Percentiles rank a stretch among this genome's conserved stretches.
phyloP scores from a whole-genome alignment of 2,329 filamentous ascomycete species.

The Penicillium verrucosum region DNA sequence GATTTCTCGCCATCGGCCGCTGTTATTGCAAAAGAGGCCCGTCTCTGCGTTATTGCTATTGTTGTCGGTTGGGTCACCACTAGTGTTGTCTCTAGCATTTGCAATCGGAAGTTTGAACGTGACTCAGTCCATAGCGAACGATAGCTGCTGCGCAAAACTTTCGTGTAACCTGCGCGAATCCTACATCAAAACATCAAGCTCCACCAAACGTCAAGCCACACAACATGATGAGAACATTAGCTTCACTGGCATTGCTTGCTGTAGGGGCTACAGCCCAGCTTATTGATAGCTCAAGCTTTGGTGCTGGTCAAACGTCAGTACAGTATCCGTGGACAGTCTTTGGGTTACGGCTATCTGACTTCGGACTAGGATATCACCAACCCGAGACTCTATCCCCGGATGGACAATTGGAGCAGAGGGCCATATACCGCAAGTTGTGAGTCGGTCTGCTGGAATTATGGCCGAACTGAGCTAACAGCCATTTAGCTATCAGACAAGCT shows the following conservation, averaged over 20 bases:
- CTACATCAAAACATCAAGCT: not conserved
- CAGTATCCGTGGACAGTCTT: not conserved
- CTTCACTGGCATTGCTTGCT: slow-evolving; percentile 44
- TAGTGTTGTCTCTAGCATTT: slow-evolving; percentile 36
- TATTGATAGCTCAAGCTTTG: slow-evolving; percentile 74
- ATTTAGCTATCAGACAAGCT: slow-evolving; percentile 75
- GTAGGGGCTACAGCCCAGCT: slow-evolving; percentile 60
- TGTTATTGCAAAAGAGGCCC: slow-evolving; percentile 50
- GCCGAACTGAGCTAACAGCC: slow-evolving; percentile 12
- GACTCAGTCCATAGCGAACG: slow-evolving; percentile 9
- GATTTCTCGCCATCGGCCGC: slow-evolving; percentile 51
- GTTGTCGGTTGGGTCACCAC: slow-evolving; percentile 48
- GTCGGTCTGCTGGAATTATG: slow-evolving; percentile 4
- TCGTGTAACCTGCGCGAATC: not conserved
- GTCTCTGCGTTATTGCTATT: slow-evolving; percentile 49
- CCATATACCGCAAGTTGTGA: slow-evolving; percentile 53
- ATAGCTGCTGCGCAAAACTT: slow-evolving; percentile 5
- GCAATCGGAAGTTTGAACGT: slow-evolving; percentile 18
- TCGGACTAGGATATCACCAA: slow-evolving; percentile 58
- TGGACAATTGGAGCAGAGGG: slow-evolving; percentile 56
- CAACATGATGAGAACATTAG: slow-evolving; percentile 41
- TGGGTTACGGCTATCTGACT: slow-evolving; percentile 5
- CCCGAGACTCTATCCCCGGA: slow-evolving; percentile 50
- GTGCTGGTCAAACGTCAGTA: slow-evolving; percentile 61
- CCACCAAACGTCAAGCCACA: slow-evolving; percentile 6